phyloP scores from a whole-genome alignment of 257 asterid genomes.

The Nicotiana benthamiana region DNA sequence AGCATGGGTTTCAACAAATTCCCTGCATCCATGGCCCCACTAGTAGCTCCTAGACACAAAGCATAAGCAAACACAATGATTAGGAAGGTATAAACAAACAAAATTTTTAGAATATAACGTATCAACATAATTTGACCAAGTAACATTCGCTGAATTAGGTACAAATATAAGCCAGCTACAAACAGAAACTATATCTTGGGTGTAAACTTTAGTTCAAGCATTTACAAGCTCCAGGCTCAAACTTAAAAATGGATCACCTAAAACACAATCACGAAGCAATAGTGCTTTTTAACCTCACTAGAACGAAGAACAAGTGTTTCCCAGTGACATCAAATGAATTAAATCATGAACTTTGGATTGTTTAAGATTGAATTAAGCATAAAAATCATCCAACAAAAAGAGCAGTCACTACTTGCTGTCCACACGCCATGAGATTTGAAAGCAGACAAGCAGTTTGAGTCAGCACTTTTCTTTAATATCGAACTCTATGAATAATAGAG shows the following conservation, averaged over 20 bases:
- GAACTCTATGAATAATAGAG: not conserved
- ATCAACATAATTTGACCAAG: not conserved
- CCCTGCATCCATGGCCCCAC: slow-evolving; percentile 94
- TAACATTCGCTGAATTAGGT: not conserved
- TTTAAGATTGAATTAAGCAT: not conserved
- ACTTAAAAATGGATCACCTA: not conserved
- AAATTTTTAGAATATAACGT: not conserved
- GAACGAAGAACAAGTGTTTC: not conserved
- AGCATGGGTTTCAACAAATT: slow-evolving; percentile 92
- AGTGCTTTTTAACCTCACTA: not conserved
- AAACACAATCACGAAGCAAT: not conserved
- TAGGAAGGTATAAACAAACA: too few species aligned
- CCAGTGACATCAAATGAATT: not conserved
- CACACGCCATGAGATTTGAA: not conserved
- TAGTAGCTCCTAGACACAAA: slow-evolving; percentile 56
- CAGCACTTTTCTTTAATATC: not conserved
- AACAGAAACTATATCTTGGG: not conserved
- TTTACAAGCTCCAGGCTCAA: not conserved
- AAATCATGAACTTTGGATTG: not conserved
- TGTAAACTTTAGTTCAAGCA: not conserved
- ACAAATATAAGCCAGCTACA: not conserved
- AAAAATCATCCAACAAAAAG: not conserved
- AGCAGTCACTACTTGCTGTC: not conserved
- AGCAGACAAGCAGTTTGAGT: not conserved
- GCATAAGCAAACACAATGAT: not conserved